Conservation (phyloP, 148 eudicot species). For the Fagopyrum homotropicum region DNA sequence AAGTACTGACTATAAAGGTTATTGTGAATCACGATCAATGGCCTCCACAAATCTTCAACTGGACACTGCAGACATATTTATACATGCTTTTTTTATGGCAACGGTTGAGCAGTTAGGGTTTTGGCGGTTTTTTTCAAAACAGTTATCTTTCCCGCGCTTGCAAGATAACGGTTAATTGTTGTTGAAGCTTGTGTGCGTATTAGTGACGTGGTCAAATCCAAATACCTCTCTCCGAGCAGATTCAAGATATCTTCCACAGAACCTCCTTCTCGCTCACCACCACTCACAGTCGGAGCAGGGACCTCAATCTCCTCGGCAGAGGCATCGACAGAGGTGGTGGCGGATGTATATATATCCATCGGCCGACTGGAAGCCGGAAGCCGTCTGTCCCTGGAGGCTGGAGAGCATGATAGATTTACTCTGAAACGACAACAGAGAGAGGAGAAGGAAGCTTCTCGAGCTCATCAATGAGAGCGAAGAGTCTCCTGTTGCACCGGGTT, state of each 20-base stretch:
- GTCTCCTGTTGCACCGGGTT: constrained; percentile 69
- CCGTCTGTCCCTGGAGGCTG: background rate
- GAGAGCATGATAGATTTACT: constrained; percentile 41
- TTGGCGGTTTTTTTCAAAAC: too few species aligned
- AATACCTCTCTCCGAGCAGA: constrained; percentile 50
- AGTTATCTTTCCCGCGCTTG: too few species aligned
- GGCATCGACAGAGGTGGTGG: background rate
- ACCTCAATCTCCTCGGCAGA: background rate
- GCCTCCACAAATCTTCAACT: too few species aligned
- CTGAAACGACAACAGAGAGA: constrained; percentile 42
- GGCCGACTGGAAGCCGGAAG: background rate
- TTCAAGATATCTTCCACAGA: constrained; percentile 51
- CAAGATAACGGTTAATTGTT: too few species aligned
- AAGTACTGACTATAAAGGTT: too few species aligned
- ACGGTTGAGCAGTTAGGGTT: too few species aligned
- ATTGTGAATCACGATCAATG: too few species aligned
- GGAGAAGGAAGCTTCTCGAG: constrained; percentile 72
- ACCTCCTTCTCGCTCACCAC: constrained; percentile 6
- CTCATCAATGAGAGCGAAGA: constrained; percentile 60
- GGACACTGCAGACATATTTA: too few species aligned
- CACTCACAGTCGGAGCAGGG: background rate
- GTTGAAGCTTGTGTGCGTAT: too few species aligned
- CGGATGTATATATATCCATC: background rate
- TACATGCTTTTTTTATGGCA: too few species aligned
- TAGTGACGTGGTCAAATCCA: constrained; percentile 40